These are phyloP conservation scores for Didymosphaeria variabile DNA, from an alignment of 2,329 filamentous ascomycete genomes.

Conservation along the genomic window DNA sequence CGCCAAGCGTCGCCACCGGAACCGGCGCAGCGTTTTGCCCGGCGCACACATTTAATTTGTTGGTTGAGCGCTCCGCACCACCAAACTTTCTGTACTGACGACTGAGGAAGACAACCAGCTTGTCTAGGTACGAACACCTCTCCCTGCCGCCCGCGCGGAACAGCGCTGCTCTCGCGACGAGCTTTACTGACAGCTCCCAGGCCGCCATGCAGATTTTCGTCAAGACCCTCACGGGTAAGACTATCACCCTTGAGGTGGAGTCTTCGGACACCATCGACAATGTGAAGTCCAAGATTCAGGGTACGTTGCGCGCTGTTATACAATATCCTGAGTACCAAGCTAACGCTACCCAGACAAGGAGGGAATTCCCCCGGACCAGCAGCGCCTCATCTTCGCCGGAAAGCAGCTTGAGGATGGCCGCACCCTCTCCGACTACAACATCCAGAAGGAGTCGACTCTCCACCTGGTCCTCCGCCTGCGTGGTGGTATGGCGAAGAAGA, in stretches of 20 bases:
- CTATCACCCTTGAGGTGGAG: slow-evolving; percentile 99
- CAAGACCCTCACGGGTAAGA: slow-evolving; percentile 92
- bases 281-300: slow-evolving; percentile 97
- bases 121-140: slow-evolving; percentile 62
- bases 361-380: slow-evolving; percentile 98
- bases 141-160: slow-evolving; percentile 12
- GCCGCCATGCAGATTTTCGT: slow-evolving; percentile 62
- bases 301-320: slow-evolving; percentile 52
- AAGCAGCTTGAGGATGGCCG: slow-evolving; percentile 99
- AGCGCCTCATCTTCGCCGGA: slow-evolving; percentile 99
- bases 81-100: slow-evolving; percentile 53
- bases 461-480: slow-evolving; percentile 97
- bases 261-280: slow-evolving; percentile 99
- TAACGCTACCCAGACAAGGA: slow-evolving; percentile 85
- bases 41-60: slow-evolving; percentile 38
- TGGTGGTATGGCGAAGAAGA: slow-evolving; percentile 88
- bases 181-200: slow-evolving; percentile 35
- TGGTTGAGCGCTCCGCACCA: slow-evolving; percentile 27
- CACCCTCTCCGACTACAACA: slow-evolving; percentile 99
- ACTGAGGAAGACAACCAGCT: slow-evolving; percentile 67
- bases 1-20: slow-evolving; percentile 7
- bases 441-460: slow-evolving; percentile 99
- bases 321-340: slow-evolving; percentile 12
- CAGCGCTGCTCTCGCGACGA: background rate
- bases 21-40: slow-evolving; percentile 6